Evolutionary conservation across 1,139 yeast genomes (phyloP), one percentile per base, ranked within the genome.

Genomic region (Yamadazyma jaroonii): DNA sequence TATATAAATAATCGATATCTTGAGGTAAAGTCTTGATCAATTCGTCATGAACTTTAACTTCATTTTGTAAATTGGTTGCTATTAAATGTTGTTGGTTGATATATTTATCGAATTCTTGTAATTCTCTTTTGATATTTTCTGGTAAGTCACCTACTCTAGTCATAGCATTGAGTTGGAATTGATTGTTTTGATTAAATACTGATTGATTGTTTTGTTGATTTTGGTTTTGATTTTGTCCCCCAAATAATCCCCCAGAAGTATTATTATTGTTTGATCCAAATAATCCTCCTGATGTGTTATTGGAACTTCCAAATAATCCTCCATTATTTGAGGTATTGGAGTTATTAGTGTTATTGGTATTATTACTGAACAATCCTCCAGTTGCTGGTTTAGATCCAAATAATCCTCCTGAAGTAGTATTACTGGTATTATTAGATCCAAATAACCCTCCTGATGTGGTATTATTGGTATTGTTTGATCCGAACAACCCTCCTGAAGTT

Each of bases 131-230:
- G 50, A 89, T 89, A 29, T 78, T 71, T 9, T 76, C 77, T 0
- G 97, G 95, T 33, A 92, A 71, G 48, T 90, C 97, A 9, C 85
- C 81, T 3, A 90, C 92, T 38, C 95, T 74, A 0, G 97, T 87
- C 75, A 90, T 79, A 5, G 96, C 84, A 3, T 92, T 85, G 38
- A 89, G 72, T 32, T 78, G 83, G 12, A 44, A 28, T 38, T 48
- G 50, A 14, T 34, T 36, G 25, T 42, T 44, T 6, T 43, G 41
- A 23, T 35, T 43, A 31, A 42, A 41, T 4, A 54, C 36, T 50
- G 41, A 59, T n/a, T 35, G 32, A 22, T 27, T 29, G 20, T 30
- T 27, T 20, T 31, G 30, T 7, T 14, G 23, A 11, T 32, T 35
- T 10, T 27, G 32, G 20, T 22, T 25, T 9, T 24, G 21, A 9